Evolutionary conservation across 352 stramenopile species (phyloP), one percentile per base, ranked within the genome.

Genomic region (Sclerospora graminicola): DNA sequence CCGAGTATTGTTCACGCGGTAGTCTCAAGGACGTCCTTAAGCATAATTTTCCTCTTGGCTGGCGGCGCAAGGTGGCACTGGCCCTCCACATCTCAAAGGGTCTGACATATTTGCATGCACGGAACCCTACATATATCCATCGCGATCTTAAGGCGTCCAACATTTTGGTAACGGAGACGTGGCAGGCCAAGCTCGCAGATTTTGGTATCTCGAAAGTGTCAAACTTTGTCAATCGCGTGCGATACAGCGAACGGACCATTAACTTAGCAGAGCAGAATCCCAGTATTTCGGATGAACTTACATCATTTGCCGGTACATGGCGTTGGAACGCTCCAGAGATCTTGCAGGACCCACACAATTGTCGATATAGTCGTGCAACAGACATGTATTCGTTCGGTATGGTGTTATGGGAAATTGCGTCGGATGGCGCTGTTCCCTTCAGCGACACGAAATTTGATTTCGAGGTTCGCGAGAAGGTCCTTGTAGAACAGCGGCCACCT

Each of bases 381-480:
- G 72, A 84, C 48, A 82, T 84, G 66, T 84, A 84, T 46, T 79
- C 64, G 24, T 84, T 84, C 28, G 72, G 72, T 20, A 84, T 84
- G 69, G 69, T 82, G 31, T 43, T 84, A 9, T 84, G 72, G 72
- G 72, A 84, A 63, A 82, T 84, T 30, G 58, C 66, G 0, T 71
- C 66, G 15, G 64, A 84, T 42, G 72, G 69, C 9, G 69, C 61
- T 15, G 58, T 84, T 37, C 72, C 72, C 2, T 84, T 84, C 21
- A 72, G 53, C 42, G 59, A 81, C 48, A 75, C 69, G 10, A 65
- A 69, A 8, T 84, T 84, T 41, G 72, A 84, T 29, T 84, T 84
- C 39, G 69, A 84, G 39, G 72, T 84, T 1, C 69, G 72, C 18
- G 59, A 84, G 31, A 73, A 69, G 29, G 72, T 84, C 32, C 45